Evolutionary conservation across 106 monocot genomes (phyloP).

Genomic region (Dendrobium nobile): DNA sequence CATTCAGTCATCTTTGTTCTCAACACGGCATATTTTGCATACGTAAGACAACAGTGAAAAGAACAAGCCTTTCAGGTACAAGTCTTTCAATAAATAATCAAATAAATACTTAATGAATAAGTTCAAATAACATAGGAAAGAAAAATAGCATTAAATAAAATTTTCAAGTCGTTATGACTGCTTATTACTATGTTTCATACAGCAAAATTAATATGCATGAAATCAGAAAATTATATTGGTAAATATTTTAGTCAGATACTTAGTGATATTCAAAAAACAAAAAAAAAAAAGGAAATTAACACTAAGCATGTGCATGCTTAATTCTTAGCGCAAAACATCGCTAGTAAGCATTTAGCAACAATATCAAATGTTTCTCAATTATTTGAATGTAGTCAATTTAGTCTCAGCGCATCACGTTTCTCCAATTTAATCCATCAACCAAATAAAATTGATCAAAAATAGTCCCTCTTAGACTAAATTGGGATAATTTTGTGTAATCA

Average conservation of each 20-base stretch:
- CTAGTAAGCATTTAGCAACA: background rate
- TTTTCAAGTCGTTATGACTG: background rate
- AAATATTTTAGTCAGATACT: background rate
- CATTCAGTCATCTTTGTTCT: background rate
- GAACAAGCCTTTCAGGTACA: background rate
- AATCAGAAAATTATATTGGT: background rate
- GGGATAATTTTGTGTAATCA: no score
- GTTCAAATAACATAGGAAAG: background rate
- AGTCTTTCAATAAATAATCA: background rate
- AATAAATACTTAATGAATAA: background rate
- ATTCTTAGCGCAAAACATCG: background rate
- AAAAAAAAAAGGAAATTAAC: background rate
- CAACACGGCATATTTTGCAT: background rate
- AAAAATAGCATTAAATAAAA: background rate
- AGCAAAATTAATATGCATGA: background rate
- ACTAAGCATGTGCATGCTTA: background rate
- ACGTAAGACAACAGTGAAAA: background rate
- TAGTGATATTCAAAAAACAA: background rate
- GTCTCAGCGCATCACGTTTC: no score
- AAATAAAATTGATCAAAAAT: no score
- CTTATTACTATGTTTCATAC: background rate
- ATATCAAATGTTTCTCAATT: background rate
- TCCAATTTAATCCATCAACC: no score
- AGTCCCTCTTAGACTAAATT: no score
- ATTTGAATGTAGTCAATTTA: no score